phyloP scores from a whole-genome alignment of 306 rosid genomes.

The Sicyos edulis region DNA sequence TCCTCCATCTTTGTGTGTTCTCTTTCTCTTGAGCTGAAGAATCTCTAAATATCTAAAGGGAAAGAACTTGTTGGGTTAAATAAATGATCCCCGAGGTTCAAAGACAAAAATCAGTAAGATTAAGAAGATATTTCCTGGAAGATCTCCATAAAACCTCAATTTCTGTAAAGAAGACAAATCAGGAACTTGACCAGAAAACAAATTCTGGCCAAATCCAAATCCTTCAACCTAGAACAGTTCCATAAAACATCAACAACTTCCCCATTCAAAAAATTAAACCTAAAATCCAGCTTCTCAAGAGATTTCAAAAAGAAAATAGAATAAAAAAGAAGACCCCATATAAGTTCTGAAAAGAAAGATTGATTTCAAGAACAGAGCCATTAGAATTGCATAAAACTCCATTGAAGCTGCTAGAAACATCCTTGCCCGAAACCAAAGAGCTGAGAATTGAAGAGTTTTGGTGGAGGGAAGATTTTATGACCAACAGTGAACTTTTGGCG shows the following conservation, averaged over 20 bases:
- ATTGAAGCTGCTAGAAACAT: too few relatives aligned
- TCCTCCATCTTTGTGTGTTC: too few relatives aligned
- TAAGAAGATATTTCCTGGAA: slow-evolving; percentile 76
- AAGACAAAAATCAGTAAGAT: slow-evolving; percentile 43
- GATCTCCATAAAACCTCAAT: slow-evolving; percentile 44
- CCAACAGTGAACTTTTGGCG: too few relatives aligned
- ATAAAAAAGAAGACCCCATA: slow-evolving; percentile 49
- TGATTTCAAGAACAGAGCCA: too few relatives aligned
- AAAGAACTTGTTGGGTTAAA: slow-evolving; percentile 36
- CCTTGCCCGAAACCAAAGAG: too few relatives aligned
- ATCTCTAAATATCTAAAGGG: slow-evolving; percentile 55
- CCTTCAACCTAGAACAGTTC: slow-evolving; percentile 47
- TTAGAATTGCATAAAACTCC: too few relatives aligned
- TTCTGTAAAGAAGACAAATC: slow-evolving; percentile 48
- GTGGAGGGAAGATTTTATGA: too few relatives aligned
- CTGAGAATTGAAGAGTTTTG: too few relatives aligned
- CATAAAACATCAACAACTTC: slow-evolving; percentile 38
- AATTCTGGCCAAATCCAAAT: slow-evolving; percentile 58
- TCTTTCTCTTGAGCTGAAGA: slow-evolving; percentile 37
- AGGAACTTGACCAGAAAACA: slow-evolving; percentile 52
- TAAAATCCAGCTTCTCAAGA: slow-evolving; percentile 49
- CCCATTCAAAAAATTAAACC: slow-evolving; percentile 42
- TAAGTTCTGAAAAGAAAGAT: too few relatives aligned
- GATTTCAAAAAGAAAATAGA: slow-evolving; percentile 48
- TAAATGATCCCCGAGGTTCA: slow-evolving; percentile 69